These are phyloP conservation scores for Paramecium caudatum DNA, from an alignment of 73 alveolate genomes.

Conservation along the genomic window DNA sequence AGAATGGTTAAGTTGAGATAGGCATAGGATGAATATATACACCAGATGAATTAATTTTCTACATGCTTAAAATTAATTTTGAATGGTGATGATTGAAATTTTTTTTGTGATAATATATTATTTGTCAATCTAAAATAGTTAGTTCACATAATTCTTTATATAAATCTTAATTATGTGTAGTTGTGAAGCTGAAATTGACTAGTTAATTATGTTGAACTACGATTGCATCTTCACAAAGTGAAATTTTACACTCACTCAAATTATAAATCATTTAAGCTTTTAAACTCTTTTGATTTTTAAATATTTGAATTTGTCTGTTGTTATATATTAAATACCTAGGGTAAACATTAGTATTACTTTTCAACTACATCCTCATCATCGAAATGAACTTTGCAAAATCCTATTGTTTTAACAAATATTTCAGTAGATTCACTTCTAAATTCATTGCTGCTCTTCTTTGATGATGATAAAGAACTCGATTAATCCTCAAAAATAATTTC, in stretches of 20 bases:
- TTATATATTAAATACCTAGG: background rate
- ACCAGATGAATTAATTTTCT: background rate
- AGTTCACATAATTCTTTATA: slow-evolving; percentile 48
- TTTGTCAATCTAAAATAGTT: background rate
- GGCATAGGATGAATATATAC: background rate
- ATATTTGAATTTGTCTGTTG: slow-evolving; percentile 12
- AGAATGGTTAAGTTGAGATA: background rate
- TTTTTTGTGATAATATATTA: background rate
- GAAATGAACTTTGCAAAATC: background rate
- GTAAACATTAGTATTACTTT: background rate
- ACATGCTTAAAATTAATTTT: background rate
- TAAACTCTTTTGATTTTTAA: background rate
- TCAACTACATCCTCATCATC: slow-evolving; percentile 18
- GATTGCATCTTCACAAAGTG: background rate
- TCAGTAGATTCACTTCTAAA: slow-evolving; percentile 36
- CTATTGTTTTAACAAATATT: background rate
- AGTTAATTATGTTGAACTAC: background rate
- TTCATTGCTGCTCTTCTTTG: slow-evolving; percentile 35
- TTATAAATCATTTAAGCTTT: slow-evolving; percentile 52
- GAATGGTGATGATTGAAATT: background rate
- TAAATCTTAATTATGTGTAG: slow-evolving; percentile 1
- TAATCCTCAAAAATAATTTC: background rate
- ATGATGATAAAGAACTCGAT: background rate
- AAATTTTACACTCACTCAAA: slow-evolving; percentile 1
- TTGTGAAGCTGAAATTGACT: background rate